A percentile compares a stretch with the other conserved stretches of the same genome.
Evolutionary conservation across 2,329 filamentous ascomycete genomes (phyloP).

Genomic region (Arachnomyces sp.): DNA sequence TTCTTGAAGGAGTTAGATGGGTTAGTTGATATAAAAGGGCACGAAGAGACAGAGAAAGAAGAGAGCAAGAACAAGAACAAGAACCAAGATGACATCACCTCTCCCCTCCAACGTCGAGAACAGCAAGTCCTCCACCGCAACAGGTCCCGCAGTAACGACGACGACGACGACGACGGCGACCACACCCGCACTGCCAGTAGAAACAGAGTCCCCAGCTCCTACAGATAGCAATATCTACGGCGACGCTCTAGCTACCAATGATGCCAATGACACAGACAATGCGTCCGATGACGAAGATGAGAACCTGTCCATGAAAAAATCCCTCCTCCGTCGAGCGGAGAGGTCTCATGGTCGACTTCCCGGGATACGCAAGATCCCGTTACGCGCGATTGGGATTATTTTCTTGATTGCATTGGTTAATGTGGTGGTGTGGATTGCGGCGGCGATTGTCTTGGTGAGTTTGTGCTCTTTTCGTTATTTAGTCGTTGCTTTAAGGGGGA

Average conservation of each 20-base stretch:
- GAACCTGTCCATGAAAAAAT: constrained; percentile 10
- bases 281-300: not conserved
- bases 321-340: constrained; percentile 33
- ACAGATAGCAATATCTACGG: no score
- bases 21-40: no score
- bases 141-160: not conserved
- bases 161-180: not conserved
- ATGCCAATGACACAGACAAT: not conserved
- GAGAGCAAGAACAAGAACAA: constrained; percentile 19
- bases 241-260: no score
- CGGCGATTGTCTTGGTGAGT: constrained; percentile 50
- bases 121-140: not conserved
- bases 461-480: constrained; percentile 1
- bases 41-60: not conserved
- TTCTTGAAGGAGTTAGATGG: no score
- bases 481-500: no score
- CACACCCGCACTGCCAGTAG: no score
- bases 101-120: not conserved
- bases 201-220: no score
- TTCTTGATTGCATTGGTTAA: constrained; percentile 47
- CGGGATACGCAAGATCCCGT: constrained; percentile 49
- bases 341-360: constrained; percentile 47
- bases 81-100: constrained; percentile 7
- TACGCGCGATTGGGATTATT: constrained; percentile 52
- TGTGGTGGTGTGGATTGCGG: constrained; percentile 50